Base-by-base conservation (phyloP, 2,329 filamentous ascomycete species). In the Didymella sp. region DNA sequence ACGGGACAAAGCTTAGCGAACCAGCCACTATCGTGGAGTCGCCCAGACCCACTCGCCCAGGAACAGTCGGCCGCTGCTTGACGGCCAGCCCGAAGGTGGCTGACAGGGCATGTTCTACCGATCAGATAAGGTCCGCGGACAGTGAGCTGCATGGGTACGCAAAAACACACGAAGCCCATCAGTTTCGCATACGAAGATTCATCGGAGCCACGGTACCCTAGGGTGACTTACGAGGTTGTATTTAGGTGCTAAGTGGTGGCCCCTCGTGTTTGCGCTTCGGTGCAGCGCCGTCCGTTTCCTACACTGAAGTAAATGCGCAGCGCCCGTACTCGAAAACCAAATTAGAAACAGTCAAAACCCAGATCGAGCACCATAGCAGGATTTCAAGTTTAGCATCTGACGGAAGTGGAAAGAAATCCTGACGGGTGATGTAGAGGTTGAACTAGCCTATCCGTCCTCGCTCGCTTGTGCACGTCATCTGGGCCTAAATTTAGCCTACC, bases 401-500 rank as follows among this genome's bases (percentile, higher is more conserved):
- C 17, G 8, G 19, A 45, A 17, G 3, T 25, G 37, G 44, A 33
- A 48, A 43, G 27, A 3, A 30, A 37, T 48, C 28, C 38, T 37
- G 38, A 22, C 21, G 6, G 11, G 19, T 38, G 12, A 33, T 47
- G 43, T 27, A 38, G 35, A 48, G 6, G 28, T 15, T 37, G 37
- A 31, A 30, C 22, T 38, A 41, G 38, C n/a, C 21, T 25, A 30
- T 24, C 22, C 37, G 42, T 45, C 19, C 28, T 17, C 9, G 22
- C 22, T 45, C 21, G 40, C 31, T 38, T 31, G 35, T 25, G 50
- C 30, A 44, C 12, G 17, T 38, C 22, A 35, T n/a, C 24, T 19
- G 28, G 15, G 28, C 22, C 44, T 48, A 54, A 43, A 37, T 22
- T 28, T 54, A 48, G 44, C 17, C 25, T 27, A 11, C 68, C 69